Conservation (phyloP, 305 asterid species). For the Striga hermonthica region DNA sequence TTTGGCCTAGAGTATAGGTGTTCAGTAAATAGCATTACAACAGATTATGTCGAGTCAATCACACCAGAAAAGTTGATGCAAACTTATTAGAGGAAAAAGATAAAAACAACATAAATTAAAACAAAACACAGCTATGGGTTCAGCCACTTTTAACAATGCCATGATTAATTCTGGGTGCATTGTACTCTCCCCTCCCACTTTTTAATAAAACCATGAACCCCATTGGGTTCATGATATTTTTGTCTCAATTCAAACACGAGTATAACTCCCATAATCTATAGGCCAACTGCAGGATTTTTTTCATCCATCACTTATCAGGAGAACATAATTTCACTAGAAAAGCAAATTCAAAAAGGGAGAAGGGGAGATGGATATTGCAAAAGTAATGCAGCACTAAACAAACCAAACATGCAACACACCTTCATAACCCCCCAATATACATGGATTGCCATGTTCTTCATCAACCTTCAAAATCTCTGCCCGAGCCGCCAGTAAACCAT, state of each 20-base stretch:
- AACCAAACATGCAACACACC: conserved; percentile 42
- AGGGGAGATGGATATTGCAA: background rate
- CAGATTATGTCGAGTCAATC: too few species aligned
- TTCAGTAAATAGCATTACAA: too few species aligned
- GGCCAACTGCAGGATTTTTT: background rate
- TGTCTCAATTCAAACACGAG: background rate
- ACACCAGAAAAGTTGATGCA: too few species aligned
- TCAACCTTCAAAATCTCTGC: conserved; percentile 85
- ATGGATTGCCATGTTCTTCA: conserved; percentile 64
- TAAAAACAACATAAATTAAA: too few species aligned
- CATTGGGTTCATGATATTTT: background rate
- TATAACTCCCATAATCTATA: background rate
- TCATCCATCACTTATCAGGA: background rate
- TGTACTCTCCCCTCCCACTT: too few species aligned
- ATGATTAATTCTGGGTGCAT: too few species aligned
- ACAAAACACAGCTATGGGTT: too few species aligned
- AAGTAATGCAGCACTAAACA: conserved; percentile 17
- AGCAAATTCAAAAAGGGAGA: conserved; percentile 10
- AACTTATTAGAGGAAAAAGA: too few species aligned
- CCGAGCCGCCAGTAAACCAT: conserved; percentile 90
- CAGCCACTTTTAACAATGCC: too few species aligned
- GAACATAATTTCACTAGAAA: conserved; percentile 1
- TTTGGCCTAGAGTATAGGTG: too few species aligned
- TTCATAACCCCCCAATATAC: conserved; percentile 67
- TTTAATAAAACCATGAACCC: background rate